Conservation (phyloP, 2,329 filamentous ascomycete species). For the Fusarium marasasianum region DNA sequence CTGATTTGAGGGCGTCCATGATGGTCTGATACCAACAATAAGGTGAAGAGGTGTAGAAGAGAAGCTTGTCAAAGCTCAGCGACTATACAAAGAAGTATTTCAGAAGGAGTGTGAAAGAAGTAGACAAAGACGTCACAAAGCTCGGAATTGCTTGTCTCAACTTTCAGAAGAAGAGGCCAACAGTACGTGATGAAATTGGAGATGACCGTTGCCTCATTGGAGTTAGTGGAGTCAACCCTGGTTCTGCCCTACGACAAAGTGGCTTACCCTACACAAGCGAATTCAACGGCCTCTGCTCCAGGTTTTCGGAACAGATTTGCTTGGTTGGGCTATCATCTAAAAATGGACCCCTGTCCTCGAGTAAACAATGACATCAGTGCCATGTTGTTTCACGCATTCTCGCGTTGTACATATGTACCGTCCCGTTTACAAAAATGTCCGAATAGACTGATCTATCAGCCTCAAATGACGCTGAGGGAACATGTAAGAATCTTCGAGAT, state of each 20-base stretch:
- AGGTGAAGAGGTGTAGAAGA: not conserved
- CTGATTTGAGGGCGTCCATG: conserved; percentile 71
- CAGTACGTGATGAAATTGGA: conserved; percentile 30
- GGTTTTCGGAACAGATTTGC: not conserved
- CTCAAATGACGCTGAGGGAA: not conserved
- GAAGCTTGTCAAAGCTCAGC: not conserved
- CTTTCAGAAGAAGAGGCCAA: conserved; percentile 35
- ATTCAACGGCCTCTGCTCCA: not conserved
- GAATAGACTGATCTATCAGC: conserved; percentile 1
- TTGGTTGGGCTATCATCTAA: not conserved
- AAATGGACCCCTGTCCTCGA: conserved; percentile 13
- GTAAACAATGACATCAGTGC: conserved; percentile 28
- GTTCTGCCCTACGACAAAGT: conserved; percentile 8
- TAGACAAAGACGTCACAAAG: conserved; percentile 22
- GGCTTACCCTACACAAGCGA: conserved; percentile 4
- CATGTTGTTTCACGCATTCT: conserved; percentile 4
- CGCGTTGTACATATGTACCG: not conserved
- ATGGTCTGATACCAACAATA: conserved; percentile 11
- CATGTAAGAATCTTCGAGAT: conserved; percentile 21
- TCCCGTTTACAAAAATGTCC: not conserved
- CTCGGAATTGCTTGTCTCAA: conserved; percentile 11
- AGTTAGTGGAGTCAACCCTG: conserved; percentile 6
- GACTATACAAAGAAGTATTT: not conserved
- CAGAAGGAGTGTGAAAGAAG: conserved; percentile 34
- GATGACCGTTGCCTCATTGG: not conserved